Evolutionary conservation across 192 early-diverging fungal genomes (phyloP).

Genomic region (Umbelopsis sp.): DNA sequence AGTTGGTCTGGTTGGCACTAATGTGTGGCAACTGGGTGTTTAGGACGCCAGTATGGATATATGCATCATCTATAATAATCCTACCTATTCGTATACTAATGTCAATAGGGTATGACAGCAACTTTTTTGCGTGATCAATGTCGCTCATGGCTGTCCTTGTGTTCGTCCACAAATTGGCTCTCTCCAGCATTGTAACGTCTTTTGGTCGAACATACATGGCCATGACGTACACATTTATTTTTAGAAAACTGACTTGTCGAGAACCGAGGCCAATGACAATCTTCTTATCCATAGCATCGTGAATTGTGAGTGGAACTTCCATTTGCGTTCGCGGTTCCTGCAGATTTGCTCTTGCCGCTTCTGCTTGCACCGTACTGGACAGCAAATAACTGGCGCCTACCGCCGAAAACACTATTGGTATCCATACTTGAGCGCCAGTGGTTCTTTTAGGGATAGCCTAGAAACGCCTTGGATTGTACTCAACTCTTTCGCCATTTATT

Average conservation of each 20-base stretch:
- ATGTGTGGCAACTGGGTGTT: slow-evolving; percentile 16
- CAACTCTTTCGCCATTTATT: not conserved
- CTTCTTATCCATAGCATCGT: slow-evolving; percentile 11
- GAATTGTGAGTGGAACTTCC: not conserved
- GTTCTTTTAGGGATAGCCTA: not conserved
- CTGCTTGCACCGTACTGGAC: not conserved
- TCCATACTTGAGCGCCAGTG: not conserved
- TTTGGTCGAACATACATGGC: slow-evolving; percentile 51
- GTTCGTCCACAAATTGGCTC: not conserved
- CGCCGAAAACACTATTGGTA: not conserved
- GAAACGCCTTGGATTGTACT: not conserved
- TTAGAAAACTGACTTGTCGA: slow-evolving; percentile 55
- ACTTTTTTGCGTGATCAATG: slow-evolving; percentile 26
- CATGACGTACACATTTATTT: slow-evolving; percentile 54
- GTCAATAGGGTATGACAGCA: slow-evolving; percentile 45
- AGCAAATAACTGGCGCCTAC: not conserved
- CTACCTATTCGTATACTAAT: slow-evolving; percentile 45
- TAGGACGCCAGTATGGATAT: slow-evolving; percentile 23
- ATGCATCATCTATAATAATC: not conserved
- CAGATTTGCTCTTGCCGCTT: not conserved
- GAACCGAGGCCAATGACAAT: slow-evolving; percentile 51
- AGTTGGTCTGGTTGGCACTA: slow-evolving; percentile 48
- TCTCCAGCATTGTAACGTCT: slow-evolving; percentile 45
- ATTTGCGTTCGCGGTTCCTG: not conserved
- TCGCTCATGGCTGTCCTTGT: slow-evolving; percentile 19